Evolutionary conservation across 78 protist species (phyloP).

Genomic region (Emiliania huxleyi): DNA sequence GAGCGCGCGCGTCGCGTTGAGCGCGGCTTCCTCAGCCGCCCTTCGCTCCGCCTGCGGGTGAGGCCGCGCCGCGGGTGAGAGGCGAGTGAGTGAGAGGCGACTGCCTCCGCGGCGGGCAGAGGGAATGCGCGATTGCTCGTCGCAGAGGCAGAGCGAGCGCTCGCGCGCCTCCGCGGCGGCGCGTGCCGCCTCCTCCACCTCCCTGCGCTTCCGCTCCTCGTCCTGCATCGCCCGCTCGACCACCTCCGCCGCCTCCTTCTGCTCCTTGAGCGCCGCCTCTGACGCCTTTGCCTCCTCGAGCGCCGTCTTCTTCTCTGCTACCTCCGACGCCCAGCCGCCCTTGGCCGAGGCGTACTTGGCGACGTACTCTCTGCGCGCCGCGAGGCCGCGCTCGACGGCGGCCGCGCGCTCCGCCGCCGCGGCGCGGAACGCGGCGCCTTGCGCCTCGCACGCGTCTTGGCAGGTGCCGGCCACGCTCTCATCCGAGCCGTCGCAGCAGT

Average conservation of each 20-base stretch:
- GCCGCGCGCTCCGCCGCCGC: background rate
- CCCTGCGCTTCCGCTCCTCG: background rate
- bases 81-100: too few relatives aligned
- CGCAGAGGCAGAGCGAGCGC: too few relatives aligned
- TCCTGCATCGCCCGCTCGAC: background rate
- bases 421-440: background rate
- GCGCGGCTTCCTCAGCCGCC: too few relatives aligned
- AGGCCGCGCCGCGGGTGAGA: too few relatives aligned
- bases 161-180: too few relatives aligned
- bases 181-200: background rate
- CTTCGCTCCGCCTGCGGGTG: too few relatives aligned
- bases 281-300: background rate
- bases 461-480: background rate
- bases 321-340: background rate
- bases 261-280: background rate
- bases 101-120: too few relatives aligned
- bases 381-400: background rate
- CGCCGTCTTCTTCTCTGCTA: background rate
- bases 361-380: background rate
- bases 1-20: too few relatives aligned
- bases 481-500: constrained; percentile 42
- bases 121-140: too few relatives aligned
- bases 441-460: background rate
- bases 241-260: background rate
- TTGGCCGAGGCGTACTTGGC: background rate